These are phyloP conservation scores for Prunus salicina DNA, from an alignment of 306 rosid genomes.

Conservation along the genomic window DNA sequence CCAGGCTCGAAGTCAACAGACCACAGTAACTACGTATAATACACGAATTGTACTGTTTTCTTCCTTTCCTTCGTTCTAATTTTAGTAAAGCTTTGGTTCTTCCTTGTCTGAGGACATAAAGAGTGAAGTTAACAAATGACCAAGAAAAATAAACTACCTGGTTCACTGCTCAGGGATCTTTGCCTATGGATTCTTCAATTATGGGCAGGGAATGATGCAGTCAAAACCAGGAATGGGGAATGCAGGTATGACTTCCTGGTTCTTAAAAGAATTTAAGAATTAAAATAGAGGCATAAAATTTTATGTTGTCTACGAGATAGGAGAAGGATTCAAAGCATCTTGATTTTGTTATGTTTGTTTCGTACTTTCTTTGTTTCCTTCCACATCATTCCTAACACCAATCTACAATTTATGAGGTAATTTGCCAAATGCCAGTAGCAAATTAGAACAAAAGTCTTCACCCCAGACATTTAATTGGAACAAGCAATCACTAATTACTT, in stretches of 20 bases:
- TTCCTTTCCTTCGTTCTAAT: slow-evolving; percentile 11
- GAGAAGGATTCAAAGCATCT: not conserved
- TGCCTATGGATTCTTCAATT: slow-evolving; percentile 84
- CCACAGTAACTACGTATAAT: slow-evolving; percentile 42
- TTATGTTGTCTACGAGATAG: not conserved
- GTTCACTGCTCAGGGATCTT: slow-evolving; percentile 67
- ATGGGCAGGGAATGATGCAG: slow-evolving; percentile 79
- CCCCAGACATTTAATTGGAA: not conserved
- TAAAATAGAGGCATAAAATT: not conserved
- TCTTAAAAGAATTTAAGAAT: not conserved
- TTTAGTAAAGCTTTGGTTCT: slow-evolving; percentile 17
- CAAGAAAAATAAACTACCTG: too few species aligned
- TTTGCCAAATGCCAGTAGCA: too few species aligned
- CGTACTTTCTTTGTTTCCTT: not conserved
- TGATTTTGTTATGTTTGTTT: not conserved
- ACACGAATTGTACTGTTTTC: not conserved
- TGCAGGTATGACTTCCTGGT: slow-evolving; percentile 46
- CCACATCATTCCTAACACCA: not conserved
- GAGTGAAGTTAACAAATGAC: slow-evolving; percentile 60
- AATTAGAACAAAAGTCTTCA: not conserved
- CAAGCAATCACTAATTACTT: not conserved
- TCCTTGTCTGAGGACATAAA: slow-evolving; percentile 52
- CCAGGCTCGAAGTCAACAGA: slow-evolving; percentile 73
- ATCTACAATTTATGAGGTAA: not conserved
- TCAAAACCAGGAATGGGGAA: slow-evolving; percentile 77